phyloP scores from a whole-genome alignment of 164 flowering plant genomes.

The Kalanchoe fedtschenkoi region DNA sequence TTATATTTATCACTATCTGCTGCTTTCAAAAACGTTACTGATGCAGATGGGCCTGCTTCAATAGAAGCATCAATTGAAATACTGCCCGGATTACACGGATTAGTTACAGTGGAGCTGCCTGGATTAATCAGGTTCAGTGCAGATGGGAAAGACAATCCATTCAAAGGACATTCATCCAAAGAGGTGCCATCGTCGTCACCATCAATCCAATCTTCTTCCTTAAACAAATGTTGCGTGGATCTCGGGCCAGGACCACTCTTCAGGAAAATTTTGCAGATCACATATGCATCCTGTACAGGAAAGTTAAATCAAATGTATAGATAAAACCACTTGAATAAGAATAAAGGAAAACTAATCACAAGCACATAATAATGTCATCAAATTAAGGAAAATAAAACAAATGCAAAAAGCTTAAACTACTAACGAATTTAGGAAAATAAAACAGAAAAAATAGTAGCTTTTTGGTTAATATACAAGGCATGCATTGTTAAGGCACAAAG shows the following conservation, averaged over 20 bases:
- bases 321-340: neutral
- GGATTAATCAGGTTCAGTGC: neutral
- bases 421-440: neutral
- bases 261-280: constrained; percentile 51
- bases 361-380: neutral
- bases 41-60: constrained; percentile 8
- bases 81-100: constrained; percentile 1
- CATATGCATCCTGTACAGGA: constrained; percentile 53
- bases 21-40: neutral
- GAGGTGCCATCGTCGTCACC: constrained; percentile 21
- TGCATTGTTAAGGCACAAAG: neutral
- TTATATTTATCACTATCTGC: neutral
- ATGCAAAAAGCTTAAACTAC: neutral
- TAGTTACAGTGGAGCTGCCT: neutral
- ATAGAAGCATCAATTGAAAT: constrained; percentile 6
- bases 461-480: neutral
- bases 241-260: constrained; percentile 80
- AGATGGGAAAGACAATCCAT: constrained; percentile 5
- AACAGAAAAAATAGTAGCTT: neutral
- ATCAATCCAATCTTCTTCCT: constrained; percentile 70
- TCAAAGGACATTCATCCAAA: constrained; percentile 5
- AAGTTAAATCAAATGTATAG: neutral
- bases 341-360: neutral
- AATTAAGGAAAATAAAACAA: no score
- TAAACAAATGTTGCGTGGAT: constrained; percentile 76